phyloP scores from a whole-genome alignment of 495 filamentous ascomycete genomes.

The Venustampulla echinocandica region DNA sequence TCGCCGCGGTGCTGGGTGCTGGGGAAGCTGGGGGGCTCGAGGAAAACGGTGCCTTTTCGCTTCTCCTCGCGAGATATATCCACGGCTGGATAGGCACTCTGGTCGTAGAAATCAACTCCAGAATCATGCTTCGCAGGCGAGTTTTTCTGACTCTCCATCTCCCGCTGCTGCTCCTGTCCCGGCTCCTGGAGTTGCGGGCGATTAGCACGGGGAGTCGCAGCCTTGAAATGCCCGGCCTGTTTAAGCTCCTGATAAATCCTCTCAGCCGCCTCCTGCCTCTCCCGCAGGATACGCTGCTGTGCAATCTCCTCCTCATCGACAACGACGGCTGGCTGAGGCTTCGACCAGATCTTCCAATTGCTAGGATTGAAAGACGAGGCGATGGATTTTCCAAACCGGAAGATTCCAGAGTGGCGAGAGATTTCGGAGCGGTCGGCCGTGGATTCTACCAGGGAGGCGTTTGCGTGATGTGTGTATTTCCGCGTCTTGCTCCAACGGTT shows the following conservation, averaged over 20 bases:
- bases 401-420: conserved; percentile 38
- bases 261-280: conserved; percentile 41
- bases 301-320: conserved; percentile 25
- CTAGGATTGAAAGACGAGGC: conserved; percentile 47
- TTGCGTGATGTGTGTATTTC: conserved; percentile 6
- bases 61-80: conserved; percentile 16
- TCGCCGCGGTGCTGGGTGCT: background rate
- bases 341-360: conserved; percentile 27
- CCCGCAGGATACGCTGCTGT: conserved; percentile 24
- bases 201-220: background rate
- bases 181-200: too few relatives aligned
- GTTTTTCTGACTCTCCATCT: background rate
- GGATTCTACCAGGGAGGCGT: background rate
- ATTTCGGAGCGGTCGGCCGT: conserved; percentile 9
- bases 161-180: too few relatives aligned
- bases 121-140: conserved; percentile 17
- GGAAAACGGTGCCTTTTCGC: conserved; percentile 16
- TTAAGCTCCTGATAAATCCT: conserved; percentile 55
- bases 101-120: conserved; percentile 11
- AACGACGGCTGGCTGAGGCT: conserved; percentile 23
- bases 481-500: conserved; percentile 5
- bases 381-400: conserved; percentile 51
- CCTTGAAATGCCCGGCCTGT: conserved; percentile 38
- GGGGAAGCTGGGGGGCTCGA: conserved; percentile 7
- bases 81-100: background rate